Base-by-base conservation (phyloP, 495 filamentous ascomycete species). In the Aspergillus nanangensis region DNA sequence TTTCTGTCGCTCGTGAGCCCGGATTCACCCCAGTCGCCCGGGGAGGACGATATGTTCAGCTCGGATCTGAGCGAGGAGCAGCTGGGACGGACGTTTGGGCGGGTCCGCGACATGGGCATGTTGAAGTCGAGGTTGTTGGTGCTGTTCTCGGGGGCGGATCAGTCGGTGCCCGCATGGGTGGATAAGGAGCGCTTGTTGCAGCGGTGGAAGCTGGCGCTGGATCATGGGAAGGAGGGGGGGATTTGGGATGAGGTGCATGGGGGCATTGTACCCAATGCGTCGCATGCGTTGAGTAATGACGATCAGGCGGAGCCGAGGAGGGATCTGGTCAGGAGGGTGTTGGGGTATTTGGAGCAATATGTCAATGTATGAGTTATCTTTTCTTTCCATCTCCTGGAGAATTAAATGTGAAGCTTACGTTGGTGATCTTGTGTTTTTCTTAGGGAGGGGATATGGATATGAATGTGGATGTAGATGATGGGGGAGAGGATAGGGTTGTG, bases 1-100 rank as follows among this genome's bases (percentile, higher is more conserved):
- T 90, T 85, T 74, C 56, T 81, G 20, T 78, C 79, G 47, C 69
- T 96, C 13, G 75, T 74, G 2, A 80, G 74, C 38, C 71, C 72
- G 0, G 73, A 72, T 19, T 63, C 62, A 34, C 61, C 75, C 25
- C 52, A 78, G 58, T 44, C 63, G 20, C 72, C 68, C 1, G 85
- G 86, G 7, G 86, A 86, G 36, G 91, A 96, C 61, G 92, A 96
- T 62, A 84, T 84, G 51, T 96, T 95, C 66, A 87, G 83, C 40
- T 86, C 84, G 14, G 87, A 91, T 63, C 63, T 95, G 15, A 58
- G 62, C 0, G 81, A 86, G 42, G 70, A 74, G 38, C 63, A 72
- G 45, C 58, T 91, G 17, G 48, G 40, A 21, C 48, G 57, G 25
- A 85, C 75, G 1, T 95, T 92, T 75, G 87, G 87, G 3, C 65